Conservation (phyloP, 805 yeast genomes). For the Metschnikowia baotianmanensis region DNA sequence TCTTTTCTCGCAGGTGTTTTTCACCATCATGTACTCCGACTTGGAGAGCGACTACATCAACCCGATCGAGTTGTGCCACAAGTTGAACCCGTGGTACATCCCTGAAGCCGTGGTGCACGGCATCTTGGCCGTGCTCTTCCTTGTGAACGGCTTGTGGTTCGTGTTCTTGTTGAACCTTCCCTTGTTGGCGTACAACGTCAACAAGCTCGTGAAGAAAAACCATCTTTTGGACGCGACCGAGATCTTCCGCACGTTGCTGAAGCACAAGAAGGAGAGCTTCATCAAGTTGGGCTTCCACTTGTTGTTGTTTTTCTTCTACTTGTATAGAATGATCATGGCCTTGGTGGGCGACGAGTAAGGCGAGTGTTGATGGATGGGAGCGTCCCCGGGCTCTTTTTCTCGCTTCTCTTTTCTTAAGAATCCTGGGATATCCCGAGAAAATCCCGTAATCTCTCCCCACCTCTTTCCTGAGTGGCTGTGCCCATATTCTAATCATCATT, state of each 20-base stretch:
- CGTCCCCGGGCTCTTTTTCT: not conserved
- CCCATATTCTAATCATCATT: conserved; percentile 2
- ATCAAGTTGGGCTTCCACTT: conserved; percentile 88
- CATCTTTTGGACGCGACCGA: conserved; percentile 95
- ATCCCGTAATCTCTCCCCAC: too few relatives aligned
- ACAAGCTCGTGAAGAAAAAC: conserved; percentile 74
- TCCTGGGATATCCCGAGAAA: not conserved
- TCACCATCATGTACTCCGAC: conserved; percentile 93
- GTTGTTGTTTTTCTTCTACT: conserved; percentile 89
- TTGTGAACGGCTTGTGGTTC: conserved; percentile 91
- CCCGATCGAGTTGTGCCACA: conserved; percentile 94
- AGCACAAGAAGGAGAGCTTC: conserved; percentile 90
- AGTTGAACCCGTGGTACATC: conserved; percentile 80
- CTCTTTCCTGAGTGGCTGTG: too few relatives aligned
- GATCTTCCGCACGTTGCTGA: conserved; percentile 89
- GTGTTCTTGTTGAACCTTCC: conserved; percentile 82
- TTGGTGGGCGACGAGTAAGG: conserved; percentile 62
- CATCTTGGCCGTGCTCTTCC: conserved; percentile 62
- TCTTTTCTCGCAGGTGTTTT: conserved; percentile 88
- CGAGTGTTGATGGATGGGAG: not conserved
- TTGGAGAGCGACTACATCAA: conserved; percentile 95
- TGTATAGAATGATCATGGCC: conserved; percentile 94
- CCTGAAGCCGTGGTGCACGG: conserved; percentile 91
- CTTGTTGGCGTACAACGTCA: conserved; percentile 76
- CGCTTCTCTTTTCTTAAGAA: not conserved